phyloP scores from a whole-genome alignment of 176 grass and related monocot genomes.

The Eleusine indica region DNA sequence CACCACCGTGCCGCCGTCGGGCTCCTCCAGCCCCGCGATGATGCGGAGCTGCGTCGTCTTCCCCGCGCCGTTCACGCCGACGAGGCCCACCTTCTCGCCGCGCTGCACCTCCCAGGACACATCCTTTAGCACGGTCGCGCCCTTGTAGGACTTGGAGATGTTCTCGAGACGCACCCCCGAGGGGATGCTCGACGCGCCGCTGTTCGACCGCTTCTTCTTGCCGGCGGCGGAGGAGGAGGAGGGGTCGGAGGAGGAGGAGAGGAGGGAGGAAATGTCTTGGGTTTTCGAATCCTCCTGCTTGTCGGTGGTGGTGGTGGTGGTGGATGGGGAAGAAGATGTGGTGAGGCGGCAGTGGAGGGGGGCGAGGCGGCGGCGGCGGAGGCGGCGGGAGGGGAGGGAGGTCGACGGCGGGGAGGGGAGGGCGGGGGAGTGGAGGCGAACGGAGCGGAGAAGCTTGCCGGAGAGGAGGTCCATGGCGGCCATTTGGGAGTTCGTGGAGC shows the following conservation, averaged over 20 bases:
- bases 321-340: slow-evolving; percentile 37
- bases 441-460: slow-evolving; percentile 56
- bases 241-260: slow-evolving; percentile 35
- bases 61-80: slow-evolving; percentile 92
- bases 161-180: slow-evolving; percentile 81
- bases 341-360: slow-evolving; percentile 54
- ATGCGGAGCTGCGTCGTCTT: slow-evolving; percentile 95
- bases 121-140: slow-evolving; percentile 76
- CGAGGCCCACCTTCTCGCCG: slow-evolving; percentile 92
- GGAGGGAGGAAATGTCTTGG: slow-evolving; percentile 54
- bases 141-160: slow-evolving; percentile 82
- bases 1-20: slow-evolving; percentile 76
- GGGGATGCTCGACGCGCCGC: slow-evolving; percentile 85
- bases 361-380: slow-evolving; percentile 24
- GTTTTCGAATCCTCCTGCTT: neutral
- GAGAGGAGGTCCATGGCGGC: slow-evolving; percentile 69
- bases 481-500: slow-evolving; percentile 18
- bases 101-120: slow-evolving; percentile 96
- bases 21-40: slow-evolving; percentile 70
- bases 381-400: slow-evolving; percentile 30
- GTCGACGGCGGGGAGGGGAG: slow-evolving; percentile 3
- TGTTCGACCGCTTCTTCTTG: slow-evolving; percentile 70
- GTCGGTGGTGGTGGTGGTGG: slow-evolving; percentile 38
- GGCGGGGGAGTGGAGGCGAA: slow-evolving; percentile 29
- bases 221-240: neutral